Percentiles rank a stretch among this genome's conserved stretches.
Evolutionary conservation across 208 protist genomes (phyloP).

Genomic region (Trichomonas tenax): DNA sequence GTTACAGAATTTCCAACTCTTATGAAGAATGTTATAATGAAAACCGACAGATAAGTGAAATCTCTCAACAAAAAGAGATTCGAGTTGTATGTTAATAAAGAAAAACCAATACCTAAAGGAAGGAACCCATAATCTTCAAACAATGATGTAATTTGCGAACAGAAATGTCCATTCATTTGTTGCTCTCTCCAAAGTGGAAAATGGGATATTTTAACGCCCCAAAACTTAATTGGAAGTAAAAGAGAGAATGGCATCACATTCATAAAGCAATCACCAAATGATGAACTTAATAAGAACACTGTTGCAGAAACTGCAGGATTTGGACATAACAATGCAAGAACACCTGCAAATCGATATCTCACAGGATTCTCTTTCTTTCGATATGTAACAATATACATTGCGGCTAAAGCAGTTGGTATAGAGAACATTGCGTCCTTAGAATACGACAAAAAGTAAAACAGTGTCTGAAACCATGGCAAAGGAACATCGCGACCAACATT

Average conservation of each 20-base stretch:
- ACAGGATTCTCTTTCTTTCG: background rate
- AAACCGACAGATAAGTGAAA: background rate
- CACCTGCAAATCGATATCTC: background rate
- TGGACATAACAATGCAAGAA: background rate
- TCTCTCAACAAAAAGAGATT: background rate
- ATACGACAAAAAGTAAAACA: background rate
- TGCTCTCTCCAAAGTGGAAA: background rate
- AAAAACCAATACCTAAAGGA: background rate
- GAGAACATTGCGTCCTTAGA: background rate
- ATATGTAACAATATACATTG: background rate
- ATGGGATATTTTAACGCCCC: background rate
- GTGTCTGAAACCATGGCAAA: background rate
- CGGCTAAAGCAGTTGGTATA: background rate
- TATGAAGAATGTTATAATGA: background rate
- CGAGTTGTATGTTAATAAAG: background rate
- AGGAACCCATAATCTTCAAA: background rate
- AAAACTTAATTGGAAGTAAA: background rate
- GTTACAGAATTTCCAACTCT: background rate
- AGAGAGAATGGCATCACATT: background rate
- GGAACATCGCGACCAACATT: background rate
- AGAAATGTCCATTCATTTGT: background rate
- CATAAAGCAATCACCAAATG: background rate
- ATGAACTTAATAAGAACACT: background rate
- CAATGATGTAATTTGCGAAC: background rate
- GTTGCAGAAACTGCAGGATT: background rate